These are phyloP conservation scores for Epichloe hybrida DNA, from an alignment of 2,329 filamentous ascomycete genomes.

Conservation along the genomic window DNA sequence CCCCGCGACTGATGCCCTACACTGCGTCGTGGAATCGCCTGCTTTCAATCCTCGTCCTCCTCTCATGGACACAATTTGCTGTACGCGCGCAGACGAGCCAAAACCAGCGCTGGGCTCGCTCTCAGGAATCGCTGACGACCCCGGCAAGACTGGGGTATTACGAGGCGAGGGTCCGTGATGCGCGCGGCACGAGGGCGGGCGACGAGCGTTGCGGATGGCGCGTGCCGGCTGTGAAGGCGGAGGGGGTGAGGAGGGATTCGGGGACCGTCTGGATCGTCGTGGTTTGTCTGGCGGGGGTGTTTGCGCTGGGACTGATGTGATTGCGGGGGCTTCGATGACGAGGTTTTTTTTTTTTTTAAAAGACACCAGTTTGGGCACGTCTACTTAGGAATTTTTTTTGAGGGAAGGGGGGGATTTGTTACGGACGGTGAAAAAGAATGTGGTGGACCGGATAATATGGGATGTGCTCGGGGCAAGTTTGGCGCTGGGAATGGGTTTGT, in stretches of 20 bases:
- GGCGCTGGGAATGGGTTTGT: too few relatives aligned
- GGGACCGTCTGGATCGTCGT: constrained; percentile 11
- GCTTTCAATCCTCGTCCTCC: not conserved
- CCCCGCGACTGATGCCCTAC: not conserved
- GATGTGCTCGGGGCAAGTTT: too few relatives aligned
- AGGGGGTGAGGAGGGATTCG: constrained; percentile 10
- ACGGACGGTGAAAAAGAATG: too few relatives aligned
- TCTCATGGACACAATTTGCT: not conserved
- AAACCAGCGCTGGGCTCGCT: not conserved
- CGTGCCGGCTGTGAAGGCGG: constrained; percentile 18
- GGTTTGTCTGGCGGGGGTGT: constrained; percentile 12
- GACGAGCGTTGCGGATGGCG: constrained; percentile 24
- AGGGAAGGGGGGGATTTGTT: too few relatives aligned
- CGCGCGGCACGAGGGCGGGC: constrained; percentile 18
- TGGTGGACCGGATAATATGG: too few relatives aligned
- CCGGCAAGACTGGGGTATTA: too few relatives aligned
- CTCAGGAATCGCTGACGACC: too few relatives aligned
- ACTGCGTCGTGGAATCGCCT: not conserved
- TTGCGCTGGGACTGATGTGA: constrained; percentile 14
- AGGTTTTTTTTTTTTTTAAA: not conserved
- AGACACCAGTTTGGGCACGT: too few relatives aligned
- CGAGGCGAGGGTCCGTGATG: constrained; percentile 8
- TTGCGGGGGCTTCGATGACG: not conserved
- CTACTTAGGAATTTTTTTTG: too few relatives aligned
- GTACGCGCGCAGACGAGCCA: too few relatives aligned